A percentile compares a stretch with the other conserved stretches of the same genome.
Conservation (phyloP, 345 rosid genomes). For the Carallia pectinifolia region DNA sequence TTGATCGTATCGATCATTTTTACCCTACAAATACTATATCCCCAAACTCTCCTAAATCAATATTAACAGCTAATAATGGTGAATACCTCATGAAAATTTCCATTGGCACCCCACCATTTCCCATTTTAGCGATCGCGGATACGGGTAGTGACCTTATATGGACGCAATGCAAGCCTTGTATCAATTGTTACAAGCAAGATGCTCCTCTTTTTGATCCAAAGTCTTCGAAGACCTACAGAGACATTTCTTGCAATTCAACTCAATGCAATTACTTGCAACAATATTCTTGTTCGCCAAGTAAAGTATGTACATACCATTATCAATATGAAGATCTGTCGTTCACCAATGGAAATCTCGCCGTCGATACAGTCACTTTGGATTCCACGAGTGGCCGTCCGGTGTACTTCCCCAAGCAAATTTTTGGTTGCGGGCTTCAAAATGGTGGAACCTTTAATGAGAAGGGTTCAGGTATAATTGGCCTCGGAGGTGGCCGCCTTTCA, state of each 20-base stretch:
- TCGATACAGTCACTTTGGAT: constrained; percentile 13
- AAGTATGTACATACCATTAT: background rate
- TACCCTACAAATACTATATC: background rate
- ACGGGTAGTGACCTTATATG: constrained; percentile 10
- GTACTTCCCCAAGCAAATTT: background rate
- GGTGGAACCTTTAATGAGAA: background rate
- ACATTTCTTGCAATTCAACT: background rate
- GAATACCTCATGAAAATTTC: constrained; percentile 18
- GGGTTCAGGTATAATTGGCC: background rate
- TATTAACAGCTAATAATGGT: background rate
- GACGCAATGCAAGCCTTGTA: background rate
- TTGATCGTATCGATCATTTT: background rate
- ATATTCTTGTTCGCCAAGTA: background rate
- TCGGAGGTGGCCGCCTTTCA: constrained; percentile 7
- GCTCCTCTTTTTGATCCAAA: constrained; percentile 10
- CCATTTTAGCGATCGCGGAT: background rate
- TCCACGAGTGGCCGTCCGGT: background rate
- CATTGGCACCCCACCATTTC: constrained; percentile 14
- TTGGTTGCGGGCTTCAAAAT: constrained; percentile 12
- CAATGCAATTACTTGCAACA: background rate
- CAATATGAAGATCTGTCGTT: background rate
- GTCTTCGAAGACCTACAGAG: constrained; percentile 7
- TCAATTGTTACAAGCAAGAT: background rate
- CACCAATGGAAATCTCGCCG: constrained; percentile 4
- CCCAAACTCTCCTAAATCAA: background rate